Percentiles rank a stretch among this genome's conserved stretches.
These are phyloP conservation scores for Boletus sensibilis DNA, from an alignment of 768 basidiomycete species.

Conservation along the genomic window DNA sequence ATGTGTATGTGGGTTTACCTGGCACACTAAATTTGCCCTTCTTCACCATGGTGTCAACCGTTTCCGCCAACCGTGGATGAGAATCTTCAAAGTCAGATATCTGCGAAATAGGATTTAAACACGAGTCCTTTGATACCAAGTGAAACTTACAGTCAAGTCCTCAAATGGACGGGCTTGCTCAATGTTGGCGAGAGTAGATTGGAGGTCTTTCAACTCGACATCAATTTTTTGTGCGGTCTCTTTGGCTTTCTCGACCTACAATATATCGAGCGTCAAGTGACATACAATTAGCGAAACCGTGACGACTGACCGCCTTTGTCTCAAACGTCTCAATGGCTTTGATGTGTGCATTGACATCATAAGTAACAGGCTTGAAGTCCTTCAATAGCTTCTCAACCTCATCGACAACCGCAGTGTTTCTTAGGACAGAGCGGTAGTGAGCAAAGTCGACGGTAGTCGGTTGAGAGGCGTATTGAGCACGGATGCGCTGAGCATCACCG, in stretches of 20 bases:
- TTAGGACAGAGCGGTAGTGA: slow-evolving; percentile 87
- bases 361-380: slow-evolving; percentile 91
- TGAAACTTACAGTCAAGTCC: slow-evolving; percentile 80
- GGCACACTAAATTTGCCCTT: slow-evolving; percentile 99
- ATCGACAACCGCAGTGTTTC: slow-evolving; percentile 89
- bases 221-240: slow-evolving; percentile 90
- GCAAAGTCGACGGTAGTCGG: slow-evolving; percentile 86
- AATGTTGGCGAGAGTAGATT: slow-evolving; percentile 93
- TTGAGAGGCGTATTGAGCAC: slow-evolving; percentile 59
- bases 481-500: slow-evolving; percentile 78
- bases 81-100: slow-evolving; percentile 87
- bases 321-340: slow-evolving; percentile 98
- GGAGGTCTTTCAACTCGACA: slow-evolving; percentile 84
- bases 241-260: slow-evolving; percentile 82
- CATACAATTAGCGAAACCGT: not conserved
- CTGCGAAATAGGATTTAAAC: slow-evolving; percentile 39
- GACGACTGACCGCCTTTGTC: slow-evolving; percentile 80
- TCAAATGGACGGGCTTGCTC: slow-evolving; percentile 97
- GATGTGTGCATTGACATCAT: slow-evolving; percentile 85
- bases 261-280: not conserved
- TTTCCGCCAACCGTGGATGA: slow-evolving; percentile 87
- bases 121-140: not conserved
- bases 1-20: slow-evolving; percentile 44
- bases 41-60: slow-evolving; percentile 92
- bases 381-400: slow-evolving; percentile 88